Evolutionary conservation across 805 yeast genomes (phyloP), one percentile per base, ranked within the genome.

Genomic region (Zygoascus flipseniorum): DNA sequence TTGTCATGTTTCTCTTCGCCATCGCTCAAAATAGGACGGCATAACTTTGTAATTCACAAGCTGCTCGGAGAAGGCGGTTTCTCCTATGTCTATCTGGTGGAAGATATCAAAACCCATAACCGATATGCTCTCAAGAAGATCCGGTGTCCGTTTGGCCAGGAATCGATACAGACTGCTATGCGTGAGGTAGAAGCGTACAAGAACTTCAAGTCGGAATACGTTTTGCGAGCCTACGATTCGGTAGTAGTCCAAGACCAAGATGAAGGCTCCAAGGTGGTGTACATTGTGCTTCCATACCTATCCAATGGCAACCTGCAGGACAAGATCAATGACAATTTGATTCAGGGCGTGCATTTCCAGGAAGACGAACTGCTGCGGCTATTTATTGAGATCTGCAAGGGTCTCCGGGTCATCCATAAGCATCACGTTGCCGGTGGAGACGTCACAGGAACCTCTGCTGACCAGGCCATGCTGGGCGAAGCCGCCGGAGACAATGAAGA

Each of bases 41-140:
- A 79, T 39, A 72, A 73, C 48, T 86, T 84, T 70, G 75, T 73
- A 60, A 83, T 90, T 16, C 69, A 81, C 52, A 76, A 80, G 55
- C 74, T 90, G n/a, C 72, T 90, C 6, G 96, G 96, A 9, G 97
- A 89, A 70, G 95, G 96, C 2, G 95, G 93, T 13, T 86, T 85
- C 64, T 83, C 95, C 0, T 89, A 85, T 60, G 96, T 88, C 8
- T 90, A 90, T 63, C 72, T 89, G 20, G 95, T 89, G 2, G 75
- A 80, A 58, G 63, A 65, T 46, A 66, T 73, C 26, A 60, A 65
- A 10, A 71, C 74, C 58, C 71, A 76, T 35, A 60, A 70, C 45
- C 65, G 67, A 43, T 86, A 80, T 63, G 96, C 96, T 2, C 71
- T 90, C 63, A 90, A 90, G 72, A 86, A 86, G 71, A 86, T 89